Evolutionary conservation across 306 rosid genomes (phyloP), one percentile per base, ranked within the genome.

Genomic region (Malus sieversii): DNA sequence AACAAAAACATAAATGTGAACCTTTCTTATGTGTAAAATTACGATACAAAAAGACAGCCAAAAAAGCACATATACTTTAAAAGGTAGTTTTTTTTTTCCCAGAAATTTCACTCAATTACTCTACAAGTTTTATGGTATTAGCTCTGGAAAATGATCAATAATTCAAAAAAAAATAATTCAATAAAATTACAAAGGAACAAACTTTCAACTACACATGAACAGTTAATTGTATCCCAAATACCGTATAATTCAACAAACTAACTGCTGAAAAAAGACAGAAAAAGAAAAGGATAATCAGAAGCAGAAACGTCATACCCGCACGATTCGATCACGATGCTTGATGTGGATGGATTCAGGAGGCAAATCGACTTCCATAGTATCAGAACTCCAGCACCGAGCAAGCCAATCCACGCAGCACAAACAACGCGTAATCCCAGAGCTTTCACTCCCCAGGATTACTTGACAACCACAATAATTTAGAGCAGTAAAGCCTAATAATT

Each of bases 281-380:
- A 32, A 13, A 27, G 62, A 77, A 13, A 10, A 3, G 4, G 62
- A 63, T 42, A 29, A 52, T 14, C 32, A 11, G 18, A 35, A 63
- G 72, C 8, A 9, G 29, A 9, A 66, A 55, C 19, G 5, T 12
- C 74, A 58, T 82, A 95, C 98, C 96, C 65, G 80, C 27, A 95
- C 30, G 77, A 92, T 76, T 82, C 89, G 97, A 90, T 92, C 96
- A 66, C 89, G 91, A n/a, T 87, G 78, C 68, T 30, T 77, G 81
- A 89, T 82, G 8, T 82, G 53, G 23, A 74, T 74, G 7, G 86
- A 81, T 32, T 84, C 87, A 10, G 87, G 40, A 68, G 90, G 76
- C 2, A 86, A 74, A 79, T 93, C 92, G 78, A 88, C 80, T 48
- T 92, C 96, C 98, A 92, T 92, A 59, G 82, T 78, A 19, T 76